Evolutionary conservation across 2,329 filamentous ascomycete species (phyloP), one percentile per base, ranked within the genome.

Genomic region (Colletotrichum tropicicola): DNA sequence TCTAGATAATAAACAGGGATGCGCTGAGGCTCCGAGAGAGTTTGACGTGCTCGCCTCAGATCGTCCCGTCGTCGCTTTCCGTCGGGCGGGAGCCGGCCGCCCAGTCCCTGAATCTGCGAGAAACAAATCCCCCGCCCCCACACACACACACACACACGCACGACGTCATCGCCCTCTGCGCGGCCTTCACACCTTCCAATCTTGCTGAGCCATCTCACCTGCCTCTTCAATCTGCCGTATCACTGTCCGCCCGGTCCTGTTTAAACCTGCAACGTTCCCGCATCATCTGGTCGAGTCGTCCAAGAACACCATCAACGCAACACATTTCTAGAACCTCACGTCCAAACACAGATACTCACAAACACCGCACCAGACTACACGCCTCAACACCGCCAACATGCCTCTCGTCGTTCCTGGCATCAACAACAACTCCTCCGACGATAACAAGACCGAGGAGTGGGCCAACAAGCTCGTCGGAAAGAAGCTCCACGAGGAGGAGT

Each of bases 371-470:
- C n/a, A n/a, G n/a, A n/a, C n/a, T n/a, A n/a, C n/a, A n/a, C n/a
- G n/a, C n/a, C n/a, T n/a, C n/a, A 48, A 55, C 5, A 65, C 47
- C 53, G 25, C 39, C 65, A 75, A n/a, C 79, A 89, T 91, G 88
- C 88, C 88, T 85, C 87, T 90, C 77, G 82, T 90, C 70, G 83
- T 89, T 17, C 87, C 87, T 59, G 86, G 85, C 72, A 78, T 89
- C 70, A 88, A 81, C 68, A 80, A 77, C 67, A 78, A 77, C 66
- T 75, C 80, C 41, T 74, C 74, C 68, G 73, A 78, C 73, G 72
- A 78, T 73, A 81, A n/a, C n/a, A n/a, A 82, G 76, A 86, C 82
- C 35, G 79, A 87, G 64, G 81, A 87, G 71, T 91, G 88, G 88
- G 79, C 78, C 69, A 84, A 83, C 76, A 89, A 89, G 80, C 80